Percentiles rank a stretch among this genome's conserved stretches.
These are phyloP conservation scores for Daldinia grandis DNA, from an alignment of 495 filamentous ascomycete genomes.

Conservation along the genomic window DNA sequence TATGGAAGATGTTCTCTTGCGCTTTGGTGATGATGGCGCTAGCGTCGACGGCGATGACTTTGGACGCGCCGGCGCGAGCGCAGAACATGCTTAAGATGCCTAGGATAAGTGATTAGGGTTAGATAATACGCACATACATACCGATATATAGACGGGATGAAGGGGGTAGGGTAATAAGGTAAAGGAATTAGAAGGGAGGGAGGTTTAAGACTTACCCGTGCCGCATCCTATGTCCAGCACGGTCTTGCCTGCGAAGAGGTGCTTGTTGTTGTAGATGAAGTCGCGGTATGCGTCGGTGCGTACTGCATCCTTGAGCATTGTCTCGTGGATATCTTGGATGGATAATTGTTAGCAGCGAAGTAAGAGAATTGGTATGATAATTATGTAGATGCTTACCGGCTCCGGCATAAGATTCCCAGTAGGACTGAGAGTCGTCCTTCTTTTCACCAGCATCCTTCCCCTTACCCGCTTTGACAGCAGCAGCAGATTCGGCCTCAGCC, in stretches of 20 bases:
- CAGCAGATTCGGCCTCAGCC: constrained; percentile 29
- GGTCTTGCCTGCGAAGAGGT: constrained; percentile 96
- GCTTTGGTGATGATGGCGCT: constrained; percentile 97
- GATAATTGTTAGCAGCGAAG: background rate
- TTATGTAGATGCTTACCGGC: constrained; percentile 20
- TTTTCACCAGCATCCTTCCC: constrained; percentile 43
- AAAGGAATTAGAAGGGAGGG: background rate
- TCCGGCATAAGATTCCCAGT: constrained; percentile 80
- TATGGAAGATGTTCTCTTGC: constrained; percentile 84
- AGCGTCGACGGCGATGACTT: constrained; percentile 96
- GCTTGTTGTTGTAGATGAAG: constrained; percentile 95
- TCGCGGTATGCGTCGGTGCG: constrained; percentile 96
- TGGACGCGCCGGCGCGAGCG: constrained; percentile 88
- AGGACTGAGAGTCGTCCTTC: constrained; percentile 68
- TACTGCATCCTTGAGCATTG: constrained; percentile 95
- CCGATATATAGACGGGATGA: background rate
- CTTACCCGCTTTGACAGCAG: constrained; percentile 26
- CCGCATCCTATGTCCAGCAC: constrained; percentile 98
- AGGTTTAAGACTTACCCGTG: constrained; percentile 55
- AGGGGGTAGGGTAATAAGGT: background rate
- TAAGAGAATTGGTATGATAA: background rate
- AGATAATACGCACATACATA: too few species aligned
- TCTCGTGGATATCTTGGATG: constrained; percentile 80
- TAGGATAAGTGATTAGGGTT: constrained; percentile 39
- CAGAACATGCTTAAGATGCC: constrained; percentile 86